A percentile compares a stretch with the other conserved stretches of the same genome.
Conservation (phyloP, 2,329 filamentous ascomycete genomes). For the Penicillium olsonii region DNA sequence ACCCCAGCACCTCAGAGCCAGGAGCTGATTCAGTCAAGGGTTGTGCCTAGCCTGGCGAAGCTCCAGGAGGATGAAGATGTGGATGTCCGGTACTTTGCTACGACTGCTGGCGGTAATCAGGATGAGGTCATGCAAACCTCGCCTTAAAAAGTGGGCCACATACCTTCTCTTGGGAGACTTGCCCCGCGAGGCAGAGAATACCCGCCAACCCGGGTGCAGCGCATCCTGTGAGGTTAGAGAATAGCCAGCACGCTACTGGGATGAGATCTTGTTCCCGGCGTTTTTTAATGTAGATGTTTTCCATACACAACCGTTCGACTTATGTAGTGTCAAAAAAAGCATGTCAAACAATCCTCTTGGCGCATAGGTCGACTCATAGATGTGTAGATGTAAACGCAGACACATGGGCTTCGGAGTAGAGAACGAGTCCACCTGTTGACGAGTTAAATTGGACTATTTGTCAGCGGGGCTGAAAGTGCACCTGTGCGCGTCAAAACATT, state of each 20-base stretch:
- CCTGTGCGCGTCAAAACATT: background rate
- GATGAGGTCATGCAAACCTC: slow-evolving; percentile 59
- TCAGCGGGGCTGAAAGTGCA: slow-evolving; percentile 13
- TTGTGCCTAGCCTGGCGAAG: slow-evolving; percentile 89
- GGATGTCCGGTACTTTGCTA: slow-evolving; percentile 96
- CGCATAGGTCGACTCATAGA: background rate
- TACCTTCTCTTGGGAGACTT: background rate
- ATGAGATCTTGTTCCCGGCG: slow-evolving; percentile 37
- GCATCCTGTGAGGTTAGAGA: slow-evolving; percentile 39
- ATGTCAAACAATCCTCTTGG: slow-evolving; percentile 13
- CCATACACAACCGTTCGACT: slow-evolving; percentile 25
- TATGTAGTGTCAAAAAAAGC: slow-evolving; percentile 24
- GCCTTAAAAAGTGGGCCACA: slow-evolving; percentile 33
- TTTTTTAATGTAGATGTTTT: slow-evolving; percentile 40
- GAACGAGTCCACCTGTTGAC: background rate
- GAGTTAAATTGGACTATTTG: slow-evolving; percentile 14
- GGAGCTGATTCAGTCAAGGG: slow-evolving; percentile 80
- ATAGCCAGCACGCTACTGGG: slow-evolving; percentile 37
- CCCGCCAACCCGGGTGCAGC: slow-evolving; percentile 23
- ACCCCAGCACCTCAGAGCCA: slow-evolving; percentile 69
- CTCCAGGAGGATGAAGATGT: slow-evolving; percentile 97
- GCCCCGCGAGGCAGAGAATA: background rate
- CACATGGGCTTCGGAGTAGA: too few relatives aligned
- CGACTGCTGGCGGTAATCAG: slow-evolving; percentile 69
- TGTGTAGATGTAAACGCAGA: background rate